phyloP scores from a whole-genome alignment of 805 yeast species.

The Yarrowia hollandica region DNA sequence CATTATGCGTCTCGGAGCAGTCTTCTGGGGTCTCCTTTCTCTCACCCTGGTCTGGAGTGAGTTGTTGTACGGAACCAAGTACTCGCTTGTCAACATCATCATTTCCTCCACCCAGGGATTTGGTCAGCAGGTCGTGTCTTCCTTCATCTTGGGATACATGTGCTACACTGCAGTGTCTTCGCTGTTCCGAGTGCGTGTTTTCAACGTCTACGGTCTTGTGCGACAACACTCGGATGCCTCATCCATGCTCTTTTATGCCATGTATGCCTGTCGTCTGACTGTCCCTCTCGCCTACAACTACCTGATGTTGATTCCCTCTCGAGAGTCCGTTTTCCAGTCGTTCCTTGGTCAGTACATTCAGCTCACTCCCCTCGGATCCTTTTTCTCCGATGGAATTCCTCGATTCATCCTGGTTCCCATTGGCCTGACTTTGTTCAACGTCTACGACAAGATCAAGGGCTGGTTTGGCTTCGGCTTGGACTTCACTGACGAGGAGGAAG shows the following conservation, averaged over 20 bases:
- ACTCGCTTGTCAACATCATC: slow-evolving; percentile 60
- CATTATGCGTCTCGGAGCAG: slow-evolving; percentile 47
- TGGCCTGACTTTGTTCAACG: slow-evolving; percentile 58
- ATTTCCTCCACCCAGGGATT: slow-evolving; percentile 45
- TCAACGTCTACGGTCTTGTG: slow-evolving; percentile 75
- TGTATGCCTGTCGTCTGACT: slow-evolving; percentile 77
- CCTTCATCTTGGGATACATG: slow-evolving; percentile 62
- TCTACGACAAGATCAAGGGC: slow-evolving; percentile 62
- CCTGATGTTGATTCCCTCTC: slow-evolving; percentile 59
- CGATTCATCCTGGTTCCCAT: slow-evolving; percentile 73
- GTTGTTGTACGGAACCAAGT: slow-evolving; percentile 63
- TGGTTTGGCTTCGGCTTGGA: slow-evolving; percentile 44
- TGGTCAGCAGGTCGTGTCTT: slow-evolving; percentile 46
- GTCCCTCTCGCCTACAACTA: slow-evolving; percentile 81
- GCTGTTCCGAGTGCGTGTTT: slow-evolving; percentile 64
- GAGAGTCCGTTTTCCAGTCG: slow-evolving; percentile 60
- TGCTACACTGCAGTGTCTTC: slow-evolving; percentile 64
- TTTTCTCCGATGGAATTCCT: slow-evolving; percentile 74
- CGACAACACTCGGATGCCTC: slow-evolving; percentile 71
- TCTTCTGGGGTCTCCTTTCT: slow-evolving; percentile 49
- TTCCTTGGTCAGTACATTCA: slow-evolving; percentile 77
- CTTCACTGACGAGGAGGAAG: slow-evolving; percentile 44
- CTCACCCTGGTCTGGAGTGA: slow-evolving; percentile 69
- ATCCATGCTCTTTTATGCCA: slow-evolving; percentile 72
- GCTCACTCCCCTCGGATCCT: slow-evolving; percentile 69